Evolutionary conservation across 1,139 yeast species (phyloP), one percentile per base, ranked within the genome.

Genomic region (Candida frijolesensis): DNA sequence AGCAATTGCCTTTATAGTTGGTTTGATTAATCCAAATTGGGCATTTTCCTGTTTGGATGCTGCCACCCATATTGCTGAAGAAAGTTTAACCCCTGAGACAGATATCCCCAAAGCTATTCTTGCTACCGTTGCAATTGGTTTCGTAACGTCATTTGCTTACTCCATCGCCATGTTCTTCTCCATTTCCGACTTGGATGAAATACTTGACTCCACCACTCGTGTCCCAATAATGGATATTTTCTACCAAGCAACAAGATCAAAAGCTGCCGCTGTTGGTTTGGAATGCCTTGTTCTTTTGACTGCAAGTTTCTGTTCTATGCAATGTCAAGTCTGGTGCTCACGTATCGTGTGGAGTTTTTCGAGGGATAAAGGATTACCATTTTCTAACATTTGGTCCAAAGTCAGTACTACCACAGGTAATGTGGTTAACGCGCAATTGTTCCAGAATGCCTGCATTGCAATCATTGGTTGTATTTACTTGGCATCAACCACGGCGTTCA

Each of bases 321-420:
- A 88, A 7, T 79, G 86, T 51, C 91, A 86, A 60, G 85, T 92
- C 3, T 84, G 90, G 89, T 88, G 83, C 69, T 85, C 89, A 43
- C 75, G 90, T 64, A 70, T 85, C 57, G 80, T 88, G 60, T 87
- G 92, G 92, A 84, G 91, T 8, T 87, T 86, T 64, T 77, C 90
- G 15, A 81, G 92, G 66, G 92, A 87, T 68, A 68, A 71, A 44
- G 79, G 79, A 1, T 65, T 74, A 51, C 76, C 76, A 2, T 73
- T 70, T 4, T 71, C 78, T 4, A 57, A 62, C 42, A 67, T 63
- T 51, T 73, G 71, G 74, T 54, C 70, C 4, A 52, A 64, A 47
- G 64, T 74, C 25, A 64, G 70, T 56, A 51, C 62, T 5, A 60
- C 57, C 41, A 65, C 72, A 5, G 70, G 70, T 15, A 69, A 68